phyloP scores from a whole-genome alignment of 805 yeast species.

The Komagataella kurtzmanii region DNA sequence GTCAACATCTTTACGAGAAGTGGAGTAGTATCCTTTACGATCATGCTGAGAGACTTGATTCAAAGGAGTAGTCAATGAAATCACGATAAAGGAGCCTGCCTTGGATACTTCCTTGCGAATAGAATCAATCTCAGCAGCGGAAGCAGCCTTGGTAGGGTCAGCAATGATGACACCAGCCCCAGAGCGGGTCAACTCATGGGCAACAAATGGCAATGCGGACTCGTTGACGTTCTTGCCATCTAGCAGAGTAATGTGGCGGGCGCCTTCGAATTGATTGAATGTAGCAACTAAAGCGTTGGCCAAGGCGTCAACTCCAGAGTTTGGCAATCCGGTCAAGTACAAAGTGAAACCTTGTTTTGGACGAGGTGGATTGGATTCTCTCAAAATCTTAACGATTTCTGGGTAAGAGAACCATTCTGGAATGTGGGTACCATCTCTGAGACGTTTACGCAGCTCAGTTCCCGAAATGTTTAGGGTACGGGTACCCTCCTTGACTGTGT shows the following conservation, averaged over 20 bases:
- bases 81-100: slow-evolving; percentile 36
- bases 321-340: slow-evolving; percentile 45
- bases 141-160: slow-evolving; percentile 28
- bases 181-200: slow-evolving; percentile 70
- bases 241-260: slow-evolving; percentile 61
- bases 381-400: slow-evolving; percentile 81
- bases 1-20: slow-evolving; percentile 30
- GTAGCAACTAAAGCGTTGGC: slow-evolving; percentile 81
- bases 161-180: slow-evolving; percentile 84
- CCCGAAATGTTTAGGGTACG: slow-evolving; percentile 40
- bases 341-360: slow-evolving; percentile 79
- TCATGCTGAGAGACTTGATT: slow-evolving; percentile 31
- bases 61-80: slow-evolving; percentile 36
- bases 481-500: slow-evolving; percentile 68
- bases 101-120: slow-evolving; percentile 30
- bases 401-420: slow-evolving; percentile 98
- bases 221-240: slow-evolving; percentile 18
- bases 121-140: slow-evolving; percentile 24
- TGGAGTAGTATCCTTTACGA: slow-evolving; percentile 34
- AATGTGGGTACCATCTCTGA: slow-evolving; percentile 75
- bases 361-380: slow-evolving; percentile 91
- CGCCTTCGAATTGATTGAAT: slow-evolving; percentile 78
- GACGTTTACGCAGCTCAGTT: slow-evolving; percentile 81
- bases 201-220: slow-evolving; percentile 42
- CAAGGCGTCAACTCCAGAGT: slow-evolving; percentile 49